A percentile compares a stretch with the other conserved stretches of the same genome.
phyloP scores from a whole-genome alignment of 2,329 filamentous ascomycete genomes.

The Exophiala alcalophila region DNA sequence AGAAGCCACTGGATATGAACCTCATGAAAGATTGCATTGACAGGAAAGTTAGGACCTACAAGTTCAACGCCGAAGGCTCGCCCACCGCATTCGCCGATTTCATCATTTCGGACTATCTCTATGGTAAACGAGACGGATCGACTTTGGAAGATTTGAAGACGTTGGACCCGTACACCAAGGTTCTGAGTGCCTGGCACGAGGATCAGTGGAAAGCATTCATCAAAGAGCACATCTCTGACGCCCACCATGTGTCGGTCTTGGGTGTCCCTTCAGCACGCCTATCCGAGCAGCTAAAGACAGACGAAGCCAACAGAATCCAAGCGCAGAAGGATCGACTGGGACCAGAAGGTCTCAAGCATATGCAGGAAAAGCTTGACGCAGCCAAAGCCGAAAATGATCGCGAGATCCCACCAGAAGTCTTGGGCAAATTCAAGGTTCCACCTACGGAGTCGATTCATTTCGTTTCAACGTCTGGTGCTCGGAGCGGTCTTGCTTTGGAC shows the following conservation, averaged over 20 bases:
- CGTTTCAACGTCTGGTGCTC: conserved; percentile 80
- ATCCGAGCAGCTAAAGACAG: conserved; percentile 74
- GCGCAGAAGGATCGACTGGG: conserved; percentile 77
- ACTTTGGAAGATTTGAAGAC: conserved; percentile 60
- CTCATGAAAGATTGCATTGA: conserved; percentile 87
- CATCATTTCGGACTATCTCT: conserved; percentile 89
- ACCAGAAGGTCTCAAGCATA: conserved; percentile 71
- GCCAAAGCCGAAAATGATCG: conserved; percentile 87
- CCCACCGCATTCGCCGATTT: conserved; percentile 77
- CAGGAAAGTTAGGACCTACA: conserved; percentile 75
- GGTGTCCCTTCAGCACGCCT: conserved; percentile 80
- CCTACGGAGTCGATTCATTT: conserved; percentile 90
- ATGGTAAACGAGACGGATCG: conserved; percentile 79
- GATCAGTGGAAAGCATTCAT: conserved; percentile 79
- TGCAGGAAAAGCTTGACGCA: conserved; percentile 71
- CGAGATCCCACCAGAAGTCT: conserved; percentile 76
- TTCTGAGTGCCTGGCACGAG: conserved; percentile 74
- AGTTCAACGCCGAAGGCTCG: conserved; percentile 77
- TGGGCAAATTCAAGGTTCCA: conserved; percentile 79
- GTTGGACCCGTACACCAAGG: conserved; percentile 57
- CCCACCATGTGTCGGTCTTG: conserved; percentile 81
- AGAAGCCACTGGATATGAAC: conserved; percentile 78
- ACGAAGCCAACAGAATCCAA: conserved; percentile 75
- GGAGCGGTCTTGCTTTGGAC: conserved; percentile 72
- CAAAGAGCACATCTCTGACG: conserved; percentile 79